Evolutionary conservation across 768 basidiomycete species (phyloP).

Genomic region (Naganishia vishniacii): DNA sequence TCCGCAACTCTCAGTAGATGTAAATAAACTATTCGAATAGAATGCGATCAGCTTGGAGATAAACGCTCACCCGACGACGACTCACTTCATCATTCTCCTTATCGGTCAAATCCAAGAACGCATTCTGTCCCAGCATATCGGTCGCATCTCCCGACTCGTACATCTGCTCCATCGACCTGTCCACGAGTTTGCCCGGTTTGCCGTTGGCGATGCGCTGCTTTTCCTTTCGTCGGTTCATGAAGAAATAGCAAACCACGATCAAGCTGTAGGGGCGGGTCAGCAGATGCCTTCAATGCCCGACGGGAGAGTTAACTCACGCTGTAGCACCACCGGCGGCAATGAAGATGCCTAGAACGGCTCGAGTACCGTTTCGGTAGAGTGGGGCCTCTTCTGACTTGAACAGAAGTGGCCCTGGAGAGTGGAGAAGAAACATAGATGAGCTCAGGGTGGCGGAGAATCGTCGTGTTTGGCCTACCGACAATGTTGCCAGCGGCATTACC

Average conservation of each 20-base stretch:
- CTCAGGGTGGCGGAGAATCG: not conserved
- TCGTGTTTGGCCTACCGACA: slow-evolving; percentile 20
- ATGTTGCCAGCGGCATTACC: slow-evolving; percentile 40
- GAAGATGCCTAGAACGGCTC: slow-evolving; percentile 38
- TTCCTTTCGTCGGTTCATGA: slow-evolving; percentile 42
- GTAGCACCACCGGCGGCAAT: slow-evolving; percentile 25
- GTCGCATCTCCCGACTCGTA: slow-evolving; percentile 4
- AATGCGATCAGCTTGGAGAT: not conserved
- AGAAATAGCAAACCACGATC: not conserved
- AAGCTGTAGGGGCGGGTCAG: not conserved
- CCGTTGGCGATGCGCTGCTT: slow-evolving; percentile 41
- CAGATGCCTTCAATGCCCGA: too few species aligned
- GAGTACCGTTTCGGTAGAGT: slow-evolving; percentile 32
- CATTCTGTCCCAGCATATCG: slow-evolving; percentile 12
- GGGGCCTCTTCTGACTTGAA: slow-evolving; percentile 42
- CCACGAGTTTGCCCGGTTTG: slow-evolving; percentile 41
- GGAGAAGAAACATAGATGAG: not conserved
- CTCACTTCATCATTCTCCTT: slow-evolving; percentile 22
- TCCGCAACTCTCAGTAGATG: slow-evolving; percentile 4
- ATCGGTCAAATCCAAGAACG: slow-evolving; percentile 17
- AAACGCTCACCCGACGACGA: not conserved
- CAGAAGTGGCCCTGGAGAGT: slow-evolving; percentile 34
- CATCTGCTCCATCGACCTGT: slow-evolving; percentile 31
- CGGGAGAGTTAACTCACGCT: slow-evolving; percentile 30
- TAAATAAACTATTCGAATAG: slow-evolving; percentile 10